These are phyloP conservation scores for Nakaseomyces nivariensis DNA, from an alignment of 1,139 yeast species.

Conservation along the genomic window DNA sequence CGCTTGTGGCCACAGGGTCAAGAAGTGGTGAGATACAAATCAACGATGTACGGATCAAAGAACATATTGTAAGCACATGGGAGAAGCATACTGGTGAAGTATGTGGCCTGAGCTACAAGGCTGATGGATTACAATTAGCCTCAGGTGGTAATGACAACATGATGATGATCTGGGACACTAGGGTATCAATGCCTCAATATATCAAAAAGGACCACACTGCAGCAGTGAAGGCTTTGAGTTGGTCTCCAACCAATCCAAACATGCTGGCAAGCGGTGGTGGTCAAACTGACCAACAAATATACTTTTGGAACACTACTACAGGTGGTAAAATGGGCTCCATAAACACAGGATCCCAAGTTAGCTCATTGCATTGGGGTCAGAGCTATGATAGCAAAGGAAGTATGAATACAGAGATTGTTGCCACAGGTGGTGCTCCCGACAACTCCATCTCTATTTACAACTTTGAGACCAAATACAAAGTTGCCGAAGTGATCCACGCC, in stretches of 20 bases:
- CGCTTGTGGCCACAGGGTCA: conserved; percentile 72
- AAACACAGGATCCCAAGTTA: conserved; percentile 89
- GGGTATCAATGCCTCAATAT: conserved; percentile 66
- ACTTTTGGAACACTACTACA: conserved; percentile 91
- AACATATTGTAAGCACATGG: conserved; percentile 55
- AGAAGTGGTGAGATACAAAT: conserved; percentile 77
- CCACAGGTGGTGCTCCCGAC: conserved; percentile 90
- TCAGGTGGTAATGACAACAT: conserved; percentile 93
- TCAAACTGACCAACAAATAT: conserved; percentile 76
- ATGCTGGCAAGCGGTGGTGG: conserved; percentile 96
- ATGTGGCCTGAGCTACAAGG: conserved; percentile 83
- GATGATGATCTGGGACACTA: conserved; percentile 90
- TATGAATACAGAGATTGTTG: conserved; percentile 75
- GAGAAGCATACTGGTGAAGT: conserved; percentile 77
- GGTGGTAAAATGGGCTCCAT: conserved; percentile 82
- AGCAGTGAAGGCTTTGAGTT: conserved; percentile 90
- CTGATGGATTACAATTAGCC: conserved; percentile 78
- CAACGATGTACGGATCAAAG: conserved; percentile 85
- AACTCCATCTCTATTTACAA: conserved; percentile 78
- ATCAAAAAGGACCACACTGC: conserved; percentile 77
- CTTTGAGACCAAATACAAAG: conserved; percentile 77
- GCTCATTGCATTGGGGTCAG: conserved; percentile 86
- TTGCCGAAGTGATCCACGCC: conserved; percentile 78
- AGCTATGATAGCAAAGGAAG: conserved; percentile 38
- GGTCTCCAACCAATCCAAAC: conserved; percentile 86